Conservation (phyloP, 1,284 basidiomycete species). For the Austroboletus niveus region DNA sequence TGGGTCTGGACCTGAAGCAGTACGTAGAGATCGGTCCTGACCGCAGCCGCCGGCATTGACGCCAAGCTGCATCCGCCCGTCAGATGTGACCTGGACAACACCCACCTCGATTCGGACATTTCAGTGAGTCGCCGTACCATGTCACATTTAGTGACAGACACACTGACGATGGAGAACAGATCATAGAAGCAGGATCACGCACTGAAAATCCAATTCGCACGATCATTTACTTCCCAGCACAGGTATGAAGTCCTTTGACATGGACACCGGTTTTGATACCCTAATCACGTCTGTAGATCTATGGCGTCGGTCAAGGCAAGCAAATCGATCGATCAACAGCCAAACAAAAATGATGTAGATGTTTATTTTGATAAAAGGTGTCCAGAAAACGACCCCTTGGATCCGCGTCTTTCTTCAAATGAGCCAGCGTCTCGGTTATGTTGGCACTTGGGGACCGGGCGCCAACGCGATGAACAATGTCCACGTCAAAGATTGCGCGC, state of each 20-base stretch:
- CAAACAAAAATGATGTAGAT: too few relatives aligned
- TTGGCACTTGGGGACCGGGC: slow-evolving; percentile 42
- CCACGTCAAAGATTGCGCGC: slow-evolving; percentile 39
- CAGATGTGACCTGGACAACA: slow-evolving; percentile 30
- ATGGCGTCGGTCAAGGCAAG: slow-evolving; percentile 40
- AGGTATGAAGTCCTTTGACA: slow-evolving; percentile 16
- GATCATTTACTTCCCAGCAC: slow-evolving; percentile 38
- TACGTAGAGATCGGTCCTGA: slow-evolving; percentile 6
- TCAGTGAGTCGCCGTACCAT: slow-evolving; percentile 17
- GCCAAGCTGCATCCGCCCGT: not conserved
- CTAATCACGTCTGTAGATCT: slow-evolving; percentile 29
- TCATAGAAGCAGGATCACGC: slow-evolving; percentile 39
- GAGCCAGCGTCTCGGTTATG: slow-evolving; percentile 31
- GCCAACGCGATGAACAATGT: slow-evolving; percentile 38
- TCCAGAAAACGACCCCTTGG: slow-evolving; percentile 35
- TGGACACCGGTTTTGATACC: not conserved
- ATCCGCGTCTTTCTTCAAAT: slow-evolving; percentile 36
- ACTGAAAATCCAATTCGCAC: slow-evolving; percentile 42
- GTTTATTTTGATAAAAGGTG: slow-evolving; percentile 12
- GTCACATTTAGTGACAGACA: not conserved
- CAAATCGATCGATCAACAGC: not conserved
- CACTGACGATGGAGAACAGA: slow-evolving; percentile 16
- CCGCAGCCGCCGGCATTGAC: not conserved
- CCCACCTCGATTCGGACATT: slow-evolving; percentile 39
- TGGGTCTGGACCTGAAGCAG: slow-evolving; percentile 34